These are phyloP conservation scores for Hippophae gyantsensis DNA, from an alignment of 306 rosid genomes.

Conservation along the genomic window DNA sequence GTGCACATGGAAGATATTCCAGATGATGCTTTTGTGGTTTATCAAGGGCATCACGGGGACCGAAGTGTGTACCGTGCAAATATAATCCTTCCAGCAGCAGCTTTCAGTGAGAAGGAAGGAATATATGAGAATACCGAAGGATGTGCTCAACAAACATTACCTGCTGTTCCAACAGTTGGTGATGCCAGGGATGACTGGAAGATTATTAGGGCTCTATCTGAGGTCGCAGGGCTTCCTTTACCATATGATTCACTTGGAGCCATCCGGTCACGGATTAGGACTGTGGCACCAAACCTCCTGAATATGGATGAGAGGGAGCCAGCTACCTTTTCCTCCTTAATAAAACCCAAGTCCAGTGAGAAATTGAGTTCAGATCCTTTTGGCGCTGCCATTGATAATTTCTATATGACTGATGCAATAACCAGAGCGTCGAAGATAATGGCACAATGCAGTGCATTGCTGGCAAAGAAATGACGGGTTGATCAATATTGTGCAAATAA, in stretches of 20 bases:
- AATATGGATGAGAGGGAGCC: constrained; percentile 68
- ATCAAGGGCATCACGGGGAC: constrained; percentile 99
- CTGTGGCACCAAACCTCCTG: constrained; percentile 83
- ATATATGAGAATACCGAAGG: constrained; percentile 91
- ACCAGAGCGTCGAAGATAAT: constrained; percentile 97
- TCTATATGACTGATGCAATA: constrained; percentile 96
- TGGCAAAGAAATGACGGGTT: constrained; percentile 62
- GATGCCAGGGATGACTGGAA: constrained; percentile 99
- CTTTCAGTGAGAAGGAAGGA: constrained; percentile 97
- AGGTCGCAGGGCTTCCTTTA: constrained; percentile 59
- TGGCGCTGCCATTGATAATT: constrained; percentile 56
- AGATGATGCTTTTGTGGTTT: constrained; percentile 79
- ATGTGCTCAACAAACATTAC: constrained; percentile 77
- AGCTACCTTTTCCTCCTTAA: constrained; percentile 56
- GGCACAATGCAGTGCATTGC: constrained; percentile 92
- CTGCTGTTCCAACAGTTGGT: constrained; percentile 95
- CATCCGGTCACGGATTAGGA: constrained; percentile 52
- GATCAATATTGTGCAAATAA: constrained; percentile 27
- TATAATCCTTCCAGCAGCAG: constrained; percentile 75
- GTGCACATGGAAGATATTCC: constrained; percentile 58
- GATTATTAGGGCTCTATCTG: constrained; percentile 83
- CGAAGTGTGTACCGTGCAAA: constrained; percentile 79
- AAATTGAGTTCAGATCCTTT: constrained; percentile 49
- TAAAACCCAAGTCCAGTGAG: constrained; percentile 46
- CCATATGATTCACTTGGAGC: constrained; percentile 72